Base-by-base conservation (phyloP, 768 basidiomycete genomes). In the Chalciporus pseudorubinellus region DNA sequence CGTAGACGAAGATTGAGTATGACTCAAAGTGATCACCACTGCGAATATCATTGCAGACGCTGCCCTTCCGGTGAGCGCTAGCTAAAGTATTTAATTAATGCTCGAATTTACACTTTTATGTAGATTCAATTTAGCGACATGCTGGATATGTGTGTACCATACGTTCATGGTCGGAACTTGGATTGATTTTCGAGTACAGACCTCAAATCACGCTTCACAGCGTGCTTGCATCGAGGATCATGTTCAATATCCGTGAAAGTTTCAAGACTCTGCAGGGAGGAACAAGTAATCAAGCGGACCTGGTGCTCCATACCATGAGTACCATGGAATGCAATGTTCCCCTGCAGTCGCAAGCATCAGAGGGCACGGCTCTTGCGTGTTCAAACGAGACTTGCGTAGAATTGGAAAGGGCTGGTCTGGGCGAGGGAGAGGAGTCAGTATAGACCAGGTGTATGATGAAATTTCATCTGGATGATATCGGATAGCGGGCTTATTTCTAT, bases 241-340 rank as follows among this genome's bases (percentile, higher is more conserved):
- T 51, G 13, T 54, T 54, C 49, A 54, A 44, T n/a, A 49, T 51
- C 26, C 49, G 39, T n/a, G 39, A 24, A 22, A 29, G 8, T 19
- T 10, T 10, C 43, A 18, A 14, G n/a, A 5, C 1, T 44, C 10
- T 24, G 4, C 41, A 44, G 16, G 6, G 6, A 13, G 18, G 29
- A 10, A 29, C 29, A 44, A 44, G 5, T 3, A 19, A 4, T 44
- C 28, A 31, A 22, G 6, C 24, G 12, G 29, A 16, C 34, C 5
- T 36, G 34, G n/a, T 36, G 16, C 5, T 16, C 34, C 7, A 36
- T 36, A 31, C 29, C n/a, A 13, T 13, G 24, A 43, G 41, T 28
- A 16, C 22, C 16, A 26, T 43, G n/a, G 20, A 36, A 3, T 36
- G 9, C 5, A n/a, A n/a, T 36, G n/a, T 36, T 36, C 16, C 34